Evolutionary conservation across 352 stramenopile species (phyloP).

Genomic region (Phytopythium litorale): DNA sequence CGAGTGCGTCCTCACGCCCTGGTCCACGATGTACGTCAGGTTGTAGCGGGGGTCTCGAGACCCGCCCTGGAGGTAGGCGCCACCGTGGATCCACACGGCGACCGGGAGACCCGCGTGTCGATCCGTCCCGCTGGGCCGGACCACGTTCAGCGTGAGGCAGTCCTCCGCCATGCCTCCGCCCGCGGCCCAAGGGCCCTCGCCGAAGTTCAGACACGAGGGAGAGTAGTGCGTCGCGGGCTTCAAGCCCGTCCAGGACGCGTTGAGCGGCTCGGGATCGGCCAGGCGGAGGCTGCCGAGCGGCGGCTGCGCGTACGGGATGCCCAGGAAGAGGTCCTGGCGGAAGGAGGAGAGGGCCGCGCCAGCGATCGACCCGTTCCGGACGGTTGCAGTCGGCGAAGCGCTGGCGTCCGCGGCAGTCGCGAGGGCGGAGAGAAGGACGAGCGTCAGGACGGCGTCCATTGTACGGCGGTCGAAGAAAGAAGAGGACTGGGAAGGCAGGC

Average conservation of each 20-base stretch:
- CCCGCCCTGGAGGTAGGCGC: constrained; percentile 18
- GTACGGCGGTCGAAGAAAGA: background rate
- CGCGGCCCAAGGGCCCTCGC: constrained; percentile 16
- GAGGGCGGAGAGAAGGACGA: background rate
- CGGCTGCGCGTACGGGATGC: constrained; percentile 28
- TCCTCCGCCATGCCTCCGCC: constrained; percentile 50
- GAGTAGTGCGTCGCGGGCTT: constrained; percentile 36
- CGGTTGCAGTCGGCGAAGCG: constrained; percentile 9
- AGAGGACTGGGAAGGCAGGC: no score
- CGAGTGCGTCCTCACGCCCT: constrained; percentile 13
- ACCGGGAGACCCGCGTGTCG: constrained; percentile 16
- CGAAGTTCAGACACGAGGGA: constrained; percentile 30
- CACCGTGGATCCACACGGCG: constrained; percentile 20
- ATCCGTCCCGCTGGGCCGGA: constrained; percentile 29
- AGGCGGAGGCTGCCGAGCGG: constrained; percentile 20
- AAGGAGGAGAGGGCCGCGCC: constrained; percentile 19
- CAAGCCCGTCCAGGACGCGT: constrained; percentile 14
- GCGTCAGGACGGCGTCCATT: background rate
- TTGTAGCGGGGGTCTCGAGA: constrained; percentile 25
- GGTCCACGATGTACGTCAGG: constrained; percentile 24
- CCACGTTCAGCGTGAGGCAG: constrained; percentile 86
- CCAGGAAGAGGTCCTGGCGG: constrained; percentile 25
- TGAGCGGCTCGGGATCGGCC: constrained; percentile 15
- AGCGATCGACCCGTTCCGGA: constrained; percentile 28
- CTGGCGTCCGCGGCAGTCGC: background rate